Percentiles rank a stretch among this genome's conserved stretches.
Evolutionary conservation across 768 basidiomycete genomes (phyloP).

Genomic region (Mycena rebaudengoi): DNA sequence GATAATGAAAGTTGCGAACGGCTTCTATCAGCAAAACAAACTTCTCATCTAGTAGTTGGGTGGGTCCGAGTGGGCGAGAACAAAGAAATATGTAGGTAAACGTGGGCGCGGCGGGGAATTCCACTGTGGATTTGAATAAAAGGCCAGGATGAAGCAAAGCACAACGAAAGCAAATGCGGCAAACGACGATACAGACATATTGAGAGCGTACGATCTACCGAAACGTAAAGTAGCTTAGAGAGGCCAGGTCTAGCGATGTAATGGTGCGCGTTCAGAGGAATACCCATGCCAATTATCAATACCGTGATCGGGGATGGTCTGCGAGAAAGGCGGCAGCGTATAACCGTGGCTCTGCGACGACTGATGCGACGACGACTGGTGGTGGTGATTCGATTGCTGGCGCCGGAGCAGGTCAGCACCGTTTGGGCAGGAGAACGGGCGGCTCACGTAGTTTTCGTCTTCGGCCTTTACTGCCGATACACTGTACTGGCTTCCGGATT

Average conservation of each 20-base stretch:
- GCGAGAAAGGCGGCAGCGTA: slow-evolving; percentile 58
- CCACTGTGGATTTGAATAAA: slow-evolving; percentile 10
- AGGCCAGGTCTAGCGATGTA: slow-evolving; percentile 59
- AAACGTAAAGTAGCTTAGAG: slow-evolving; percentile 25
- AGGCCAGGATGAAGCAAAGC: slow-evolving; percentile 5
- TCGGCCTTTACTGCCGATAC: slow-evolving; percentile 72
- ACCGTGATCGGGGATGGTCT: slow-evolving; percentile 50
- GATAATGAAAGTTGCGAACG: neutral
- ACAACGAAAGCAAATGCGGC: slow-evolving; percentile 16
- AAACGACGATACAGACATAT: slow-evolving; percentile 18
- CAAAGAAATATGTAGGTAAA: slow-evolving; percentile 8
- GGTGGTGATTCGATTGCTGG: slow-evolving; percentile 44
- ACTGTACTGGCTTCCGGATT: slow-evolving; percentile 56
- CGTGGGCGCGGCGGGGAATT: no score
- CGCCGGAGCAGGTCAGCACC: neutral
- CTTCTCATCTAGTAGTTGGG: slow-evolving; percentile 21
- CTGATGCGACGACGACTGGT: slow-evolving; percentile 34
- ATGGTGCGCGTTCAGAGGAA: slow-evolving; percentile 68
- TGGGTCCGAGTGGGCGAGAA: neutral
- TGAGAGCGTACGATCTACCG: slow-evolving; percentile 20
- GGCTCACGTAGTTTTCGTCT: slow-evolving; percentile 66
- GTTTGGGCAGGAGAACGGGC: neutral
- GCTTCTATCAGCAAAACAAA: slow-evolving; percentile 23
- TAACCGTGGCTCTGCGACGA: slow-evolving; percentile 38
- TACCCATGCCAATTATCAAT: slow-evolving; percentile 73